Conservation (phyloP, 495 filamentous ascomycete species). For the Daldinia decipiens region DNA sequence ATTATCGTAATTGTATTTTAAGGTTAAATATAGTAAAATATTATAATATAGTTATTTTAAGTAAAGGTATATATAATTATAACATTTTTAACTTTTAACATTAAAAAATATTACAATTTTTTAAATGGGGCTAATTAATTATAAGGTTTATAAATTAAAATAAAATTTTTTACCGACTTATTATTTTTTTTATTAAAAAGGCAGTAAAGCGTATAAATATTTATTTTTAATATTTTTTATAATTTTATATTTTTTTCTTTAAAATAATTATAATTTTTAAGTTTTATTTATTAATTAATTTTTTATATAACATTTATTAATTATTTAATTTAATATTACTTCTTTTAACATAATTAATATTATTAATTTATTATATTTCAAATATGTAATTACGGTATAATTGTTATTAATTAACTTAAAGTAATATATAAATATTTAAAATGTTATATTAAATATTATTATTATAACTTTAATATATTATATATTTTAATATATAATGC, state of each 20-base stretch:
- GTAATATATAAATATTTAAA: conserved; percentile 1
- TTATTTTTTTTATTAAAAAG: too few relatives aligned
- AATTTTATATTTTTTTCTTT: background rate
- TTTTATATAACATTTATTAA: background rate
- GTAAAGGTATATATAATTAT: too few relatives aligned
- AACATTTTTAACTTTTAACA: too few relatives aligned
- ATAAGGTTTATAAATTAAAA: too few relatives aligned
- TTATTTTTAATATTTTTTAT: background rate
- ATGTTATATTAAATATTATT: background rate
- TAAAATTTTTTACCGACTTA: too few relatives aligned
- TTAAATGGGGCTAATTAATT: too few relatives aligned
- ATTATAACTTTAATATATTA: background rate
- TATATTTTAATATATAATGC: background rate
- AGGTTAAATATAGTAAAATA: too few relatives aligned
- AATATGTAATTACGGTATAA: background rate
- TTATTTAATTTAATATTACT: background rate
- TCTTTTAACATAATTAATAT: background rate
- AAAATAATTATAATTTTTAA: background rate
- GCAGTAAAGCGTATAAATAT: background rate
- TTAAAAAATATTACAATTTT: too few relatives aligned
- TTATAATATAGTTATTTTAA: too few relatives aligned
- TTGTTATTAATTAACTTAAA: background rate
- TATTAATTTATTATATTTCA: background rate
- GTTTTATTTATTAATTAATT: background rate
- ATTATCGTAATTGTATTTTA: too few relatives aligned